A percentile compares a stretch with the other conserved stretches of the same genome.
Evolutionary conservation across 768 basidiomycete species (phyloP).

Genomic region (Podaxis sp.): DNA sequence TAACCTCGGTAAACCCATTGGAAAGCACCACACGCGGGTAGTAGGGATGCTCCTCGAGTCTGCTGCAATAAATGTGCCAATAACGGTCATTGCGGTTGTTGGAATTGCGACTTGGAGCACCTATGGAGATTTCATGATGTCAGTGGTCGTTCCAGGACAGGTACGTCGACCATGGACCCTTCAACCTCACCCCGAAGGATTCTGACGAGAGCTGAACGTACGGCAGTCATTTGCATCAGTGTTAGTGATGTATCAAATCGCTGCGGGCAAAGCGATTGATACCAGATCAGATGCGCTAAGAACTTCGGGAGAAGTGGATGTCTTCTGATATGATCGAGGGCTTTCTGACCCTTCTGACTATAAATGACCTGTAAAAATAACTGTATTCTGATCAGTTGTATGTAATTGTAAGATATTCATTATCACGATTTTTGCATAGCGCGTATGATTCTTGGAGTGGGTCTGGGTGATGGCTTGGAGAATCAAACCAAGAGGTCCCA

Average conservation of each 20-base stretch:
- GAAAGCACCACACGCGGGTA: not conserved
- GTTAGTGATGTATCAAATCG: not conserved
- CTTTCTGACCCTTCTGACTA: no score
- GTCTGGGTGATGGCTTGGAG: no score
- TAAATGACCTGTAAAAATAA: no score
- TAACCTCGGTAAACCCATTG: not conserved
- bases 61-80: constrained; percentile 3
- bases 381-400: no score
- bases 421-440: no score
- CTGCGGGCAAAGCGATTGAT: not conserved
- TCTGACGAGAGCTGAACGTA: not conserved
- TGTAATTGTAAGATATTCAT: no score
- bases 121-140: not conserved
- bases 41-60: constrained; percentile 5
- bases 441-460: no score
- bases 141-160: not conserved
- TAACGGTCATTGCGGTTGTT: not conserved
- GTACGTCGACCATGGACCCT: not conserved
- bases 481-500: no score
- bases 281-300: not conserved
- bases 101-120: not conserved
- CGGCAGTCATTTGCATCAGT: not conserved
- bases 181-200: not conserved
- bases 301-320: no score
- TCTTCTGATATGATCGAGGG: no score